Base-by-base conservation (phyloP, 129 eudicot genomes). In the Flaveria brownii region DNA sequence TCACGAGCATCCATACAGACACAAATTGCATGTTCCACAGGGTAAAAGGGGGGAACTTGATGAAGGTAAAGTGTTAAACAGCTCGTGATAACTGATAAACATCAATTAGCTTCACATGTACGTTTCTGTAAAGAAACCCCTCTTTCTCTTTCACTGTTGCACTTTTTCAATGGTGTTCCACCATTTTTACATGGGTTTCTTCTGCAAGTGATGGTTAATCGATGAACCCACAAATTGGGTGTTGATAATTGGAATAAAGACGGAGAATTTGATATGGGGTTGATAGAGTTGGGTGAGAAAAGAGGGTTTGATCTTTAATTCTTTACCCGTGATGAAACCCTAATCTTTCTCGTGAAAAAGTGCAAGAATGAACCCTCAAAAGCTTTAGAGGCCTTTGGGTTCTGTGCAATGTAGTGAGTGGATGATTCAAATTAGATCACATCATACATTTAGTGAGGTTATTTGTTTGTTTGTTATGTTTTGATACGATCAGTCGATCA, bases 1-100 rank as follows among this genome's bases (percentile, higher is more conserved):
- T 28, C 41, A 64, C 20, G 46, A 33, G 16, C 16, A 60, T 43
- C 33, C 78, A 59, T 43, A 26, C 15, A 10, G 56, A n/a, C 52
- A 51, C 45, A 57, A 12, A 20, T 39, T 39, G 5, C 50, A 55
- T 25, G 7, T 42, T 26, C 9, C 55, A 25, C 17, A 47, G 43
- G 12, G 68, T 14, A 9, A 77, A 67, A 39, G 25, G n/a, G 30
- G 10, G 30, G 30, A 36, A 28, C 12, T 70, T 47, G 71, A 70
- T 46, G 28, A 26, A 25, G 47, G 18, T 10, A 11, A 28, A 64
- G 49, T 36, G 28, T 45, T 66, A 20, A 30, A 25, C 16, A 52
- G 60, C 64, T 50, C 30, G 79, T 75, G 79, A 63, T 62, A 50
- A 51, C 72, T 75, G 79, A 63, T 62, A 50, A 51, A 36, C 52